A percentile compares a stretch with the other conserved stretches of the same genome.
These are phyloP conservation scores for Adansonia madagascariensis DNA, from an alignment of 441 rosid species.

Conservation along the genomic window DNA sequence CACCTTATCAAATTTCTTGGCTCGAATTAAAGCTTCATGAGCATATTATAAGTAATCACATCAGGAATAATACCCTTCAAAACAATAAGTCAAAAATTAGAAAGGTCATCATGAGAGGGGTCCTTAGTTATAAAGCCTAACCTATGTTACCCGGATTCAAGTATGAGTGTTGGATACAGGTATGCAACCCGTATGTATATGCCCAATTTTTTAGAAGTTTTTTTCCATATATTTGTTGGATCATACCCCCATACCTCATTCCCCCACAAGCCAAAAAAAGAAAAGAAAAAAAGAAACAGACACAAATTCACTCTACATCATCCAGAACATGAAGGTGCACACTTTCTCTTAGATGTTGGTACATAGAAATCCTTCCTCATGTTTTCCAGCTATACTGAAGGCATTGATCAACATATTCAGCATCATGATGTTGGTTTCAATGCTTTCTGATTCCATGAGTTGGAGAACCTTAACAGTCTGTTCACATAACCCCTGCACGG, in stretches of 20 bases:
- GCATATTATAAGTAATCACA: constrained; percentile 64
- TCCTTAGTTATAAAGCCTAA: too few relatives aligned
- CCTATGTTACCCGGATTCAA: too few relatives aligned
- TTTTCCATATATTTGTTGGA: too few relatives aligned
- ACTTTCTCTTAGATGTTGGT: constrained; percentile 53
- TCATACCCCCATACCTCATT: too few relatives aligned
- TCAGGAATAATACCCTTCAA: constrained; percentile 71
- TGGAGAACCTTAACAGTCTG: constrained; percentile 67
- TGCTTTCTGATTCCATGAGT: constrained; percentile 72
- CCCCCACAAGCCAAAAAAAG: too few relatives aligned
- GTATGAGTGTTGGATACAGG: too few relatives aligned
- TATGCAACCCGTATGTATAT: too few relatives aligned
- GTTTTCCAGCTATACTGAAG: constrained; percentile 65
- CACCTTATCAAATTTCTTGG: constrained; percentile 63
- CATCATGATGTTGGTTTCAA: constrained; percentile 64
- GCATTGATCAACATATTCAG: constrained; percentile 74
- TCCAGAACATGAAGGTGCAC: constrained; percentile 36
- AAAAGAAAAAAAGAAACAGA: too few relatives aligned
- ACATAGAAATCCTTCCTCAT: constrained; percentile 65
- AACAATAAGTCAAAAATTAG: constrained; percentile 7
- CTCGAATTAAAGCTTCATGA: constrained; percentile 71
- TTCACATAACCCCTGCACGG: constrained; percentile 53
- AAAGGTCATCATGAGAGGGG: too few relatives aligned
- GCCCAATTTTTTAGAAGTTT: too few relatives aligned
- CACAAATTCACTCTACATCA: constrained; percentile 3